Conservation (phyloP, 2,329 filamentous ascomycete species). For the Trichoderma simmonsii region DNA sequence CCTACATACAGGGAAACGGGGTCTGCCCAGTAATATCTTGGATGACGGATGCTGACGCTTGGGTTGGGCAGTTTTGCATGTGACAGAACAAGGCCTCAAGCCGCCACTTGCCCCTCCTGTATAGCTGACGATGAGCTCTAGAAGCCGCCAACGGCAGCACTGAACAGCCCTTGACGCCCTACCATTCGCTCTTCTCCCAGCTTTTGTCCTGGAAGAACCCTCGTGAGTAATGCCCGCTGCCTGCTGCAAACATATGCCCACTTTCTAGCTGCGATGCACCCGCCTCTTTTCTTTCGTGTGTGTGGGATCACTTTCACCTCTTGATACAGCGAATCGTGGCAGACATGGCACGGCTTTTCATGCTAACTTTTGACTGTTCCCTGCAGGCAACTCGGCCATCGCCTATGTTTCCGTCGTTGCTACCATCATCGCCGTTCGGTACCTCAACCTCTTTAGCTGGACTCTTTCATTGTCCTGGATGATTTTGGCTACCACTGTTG, state of each 20-base stretch:
- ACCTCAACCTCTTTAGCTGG: constrained; percentile 64
- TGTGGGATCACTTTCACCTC: background rate
- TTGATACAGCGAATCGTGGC: background rate
- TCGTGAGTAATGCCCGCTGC: constrained; percentile 43
- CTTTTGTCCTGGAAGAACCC: constrained; percentile 68
- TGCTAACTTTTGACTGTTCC: constrained; percentile 19
- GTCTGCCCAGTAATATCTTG: background rate
- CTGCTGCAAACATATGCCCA: background rate
- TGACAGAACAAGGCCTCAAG: constrained; percentile 4
- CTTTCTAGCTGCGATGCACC: background rate
- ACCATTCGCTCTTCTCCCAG: constrained; percentile 68
- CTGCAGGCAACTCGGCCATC: constrained; percentile 60
- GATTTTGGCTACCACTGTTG: constrained; percentile 56
- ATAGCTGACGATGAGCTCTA: constrained; percentile 56
- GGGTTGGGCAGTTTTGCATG: constrained; percentile 17
- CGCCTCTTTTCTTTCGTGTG: background rate
- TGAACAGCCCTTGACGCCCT: constrained; percentile 63
- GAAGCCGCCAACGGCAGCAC: constrained; percentile 49
- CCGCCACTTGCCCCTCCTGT: constrained; percentile 47
- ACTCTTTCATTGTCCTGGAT: constrained; percentile 64
- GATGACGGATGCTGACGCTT: constrained; percentile 44
- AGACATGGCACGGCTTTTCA: background rate
- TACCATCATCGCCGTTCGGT: constrained; percentile 61
- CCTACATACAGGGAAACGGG: constrained; percentile 5
- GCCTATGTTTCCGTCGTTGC: constrained; percentile 58